Evolutionary conservation across 2,329 filamentous ascomycete genomes (phyloP).

Genomic region (Juglanconis sp.): DNA sequence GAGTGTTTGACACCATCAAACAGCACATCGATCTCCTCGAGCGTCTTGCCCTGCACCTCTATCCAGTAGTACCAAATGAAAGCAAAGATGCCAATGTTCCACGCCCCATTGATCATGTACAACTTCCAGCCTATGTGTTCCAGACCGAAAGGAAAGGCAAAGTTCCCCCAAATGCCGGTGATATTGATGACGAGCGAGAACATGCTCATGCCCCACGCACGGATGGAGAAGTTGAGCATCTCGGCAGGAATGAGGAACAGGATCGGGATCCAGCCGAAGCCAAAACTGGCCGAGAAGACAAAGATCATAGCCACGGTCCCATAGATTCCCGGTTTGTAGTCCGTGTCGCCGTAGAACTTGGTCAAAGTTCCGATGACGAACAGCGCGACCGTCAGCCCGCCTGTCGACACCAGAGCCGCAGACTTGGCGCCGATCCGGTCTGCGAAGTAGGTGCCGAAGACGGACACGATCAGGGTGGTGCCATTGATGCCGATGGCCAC

Average conservation of each 20-base stretch:
- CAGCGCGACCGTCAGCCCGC: constrained; percentile 26
- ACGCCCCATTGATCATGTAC: constrained; percentile 24
- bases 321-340: constrained; percentile 14
- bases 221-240: constrained; percentile 17
- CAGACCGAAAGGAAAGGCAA: constrained; percentile 21
- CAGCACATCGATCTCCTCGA: constrained; percentile 24
- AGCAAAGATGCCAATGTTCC: constrained; percentile 21
- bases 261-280: constrained; percentile 11
- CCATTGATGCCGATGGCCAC: constrained; percentile 35
- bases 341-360: constrained; percentile 23
- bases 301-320: constrained; percentile 16
- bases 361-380: constrained; percentile 40
- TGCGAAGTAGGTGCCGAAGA: constrained; percentile 31
- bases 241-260: constrained; percentile 7
- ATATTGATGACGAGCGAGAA: constrained; percentile 13
- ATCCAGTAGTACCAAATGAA: constrained; percentile 22
- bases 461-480: constrained; percentile 32
- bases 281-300: constrained; percentile 11
- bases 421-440: constrained; percentile 31
- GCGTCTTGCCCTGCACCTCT: constrained; percentile 21
- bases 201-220: constrained; percentile 30
- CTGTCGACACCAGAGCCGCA: constrained; percentile 22
- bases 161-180: constrained; percentile 19
- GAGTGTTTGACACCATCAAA: constrained; percentile 18
- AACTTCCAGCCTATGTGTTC: constrained; percentile 23